These are phyloP conservation scores for Aspergillus incahuasiensis DNA, from an alignment of 495 filamentous ascomycete genomes.

Conservation along the genomic window DNA sequence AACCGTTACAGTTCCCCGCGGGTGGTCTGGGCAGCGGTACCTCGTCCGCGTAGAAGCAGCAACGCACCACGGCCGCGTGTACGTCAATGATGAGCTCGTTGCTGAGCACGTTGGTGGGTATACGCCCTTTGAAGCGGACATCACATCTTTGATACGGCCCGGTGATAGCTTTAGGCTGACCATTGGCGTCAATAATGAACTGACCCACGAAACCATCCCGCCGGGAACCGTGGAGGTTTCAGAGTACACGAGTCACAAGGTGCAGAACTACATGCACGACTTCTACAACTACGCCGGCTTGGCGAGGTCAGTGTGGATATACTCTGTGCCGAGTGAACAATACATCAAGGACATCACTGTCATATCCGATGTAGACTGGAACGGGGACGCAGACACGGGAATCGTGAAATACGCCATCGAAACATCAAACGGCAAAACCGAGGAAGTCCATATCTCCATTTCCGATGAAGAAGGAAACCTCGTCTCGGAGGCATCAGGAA, in stretches of 20 bases:
- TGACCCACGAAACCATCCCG: not conserved
- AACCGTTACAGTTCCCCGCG: not conserved
- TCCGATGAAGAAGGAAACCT: not conserved
- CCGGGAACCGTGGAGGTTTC: not conserved
- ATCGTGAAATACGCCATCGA: not conserved
- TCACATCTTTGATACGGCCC: not conserved
- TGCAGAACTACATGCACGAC: not conserved
- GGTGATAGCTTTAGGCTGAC: not conserved
- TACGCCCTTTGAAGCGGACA: not conserved
- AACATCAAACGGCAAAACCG: not conserved
- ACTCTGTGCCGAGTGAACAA: not conserved
- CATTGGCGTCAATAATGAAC: not conserved
- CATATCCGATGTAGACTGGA: not conserved
- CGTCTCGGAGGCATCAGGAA: not conserved
- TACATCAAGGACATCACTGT: not conserved
- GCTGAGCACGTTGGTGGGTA: not conserved
- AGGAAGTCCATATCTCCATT: not conserved
- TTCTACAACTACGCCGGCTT: constrained; percentile 1
- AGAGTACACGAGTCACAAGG: not conserved
- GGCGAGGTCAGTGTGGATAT: not conserved
- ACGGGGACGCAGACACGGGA: not conserved
- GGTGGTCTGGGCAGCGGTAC: not conserved
- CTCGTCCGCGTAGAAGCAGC: not conserved
- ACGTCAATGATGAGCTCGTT: not conserved
- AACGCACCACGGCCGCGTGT: not conserved